Base-by-base conservation (phyloP, 1,284 basidiomycete genomes). In the Boletus hoseneyae region DNA sequence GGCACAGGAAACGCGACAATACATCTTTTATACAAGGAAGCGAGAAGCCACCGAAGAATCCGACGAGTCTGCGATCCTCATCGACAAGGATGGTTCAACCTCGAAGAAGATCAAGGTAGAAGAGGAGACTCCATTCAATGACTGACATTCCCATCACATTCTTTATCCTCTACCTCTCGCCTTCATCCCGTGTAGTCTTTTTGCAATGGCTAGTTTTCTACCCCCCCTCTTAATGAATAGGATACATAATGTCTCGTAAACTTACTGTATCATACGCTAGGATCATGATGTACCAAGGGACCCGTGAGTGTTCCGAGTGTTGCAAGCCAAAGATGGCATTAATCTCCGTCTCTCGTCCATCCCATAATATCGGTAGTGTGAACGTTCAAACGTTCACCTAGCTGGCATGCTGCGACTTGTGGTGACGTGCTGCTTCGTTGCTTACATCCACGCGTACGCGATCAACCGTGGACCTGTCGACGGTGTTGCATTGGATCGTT, bases 1-100 rank as follows among this genome's bases (percentile, higher is more conserved):
- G 74, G 62, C 57, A 8, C 46, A 56, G 15, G 72, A 78, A 57
- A 67, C 66, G 6, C 67, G 39, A 11, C 51, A 50, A 35, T 61
- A 53, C 32, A 54, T 65, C 15, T 56, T 54, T 39, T 29, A 44
- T 30, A 8, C 35, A 4, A 57, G 36, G 35, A 51, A 6, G 33
- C 58, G 45, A 25, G 65, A 66, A 45, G 27, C 51, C 6, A 48
- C 54, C 4, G 55, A 57, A 29, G 59, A 59, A 10, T 65, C 59
- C 1, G 65, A 65, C 3, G 57, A 34, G 19, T 66, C 62, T 11
- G 51, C 54, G 30, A 48, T 69, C 27, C 42, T 65, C 13, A 45
- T 63, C n/a, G 52, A 60, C 18, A 45, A 34, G 4, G 61, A 61
- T 21, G 52, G 42, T 2, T 50, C 55, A 10, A 48, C 36, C 40